phyloP scores from a whole-genome alignment of 768 basidiomycete genomes.

The Russula griseocarnosa region DNA sequence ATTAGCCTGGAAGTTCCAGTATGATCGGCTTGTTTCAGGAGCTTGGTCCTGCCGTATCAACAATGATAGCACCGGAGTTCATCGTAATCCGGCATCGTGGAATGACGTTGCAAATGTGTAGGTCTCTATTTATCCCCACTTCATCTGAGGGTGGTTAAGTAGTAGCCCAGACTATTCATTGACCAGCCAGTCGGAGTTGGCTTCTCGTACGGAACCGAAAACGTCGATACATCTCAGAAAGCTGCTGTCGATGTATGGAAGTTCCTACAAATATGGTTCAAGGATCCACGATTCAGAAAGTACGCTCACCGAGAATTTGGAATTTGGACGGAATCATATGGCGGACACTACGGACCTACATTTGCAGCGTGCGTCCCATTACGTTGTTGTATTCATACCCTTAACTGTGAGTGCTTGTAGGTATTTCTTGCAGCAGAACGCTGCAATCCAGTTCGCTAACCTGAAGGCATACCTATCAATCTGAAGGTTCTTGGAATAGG shows the following conservation, averaged over 20 bases:
- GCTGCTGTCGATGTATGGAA: conserved; percentile 58
- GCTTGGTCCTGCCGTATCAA: conserved; percentile 77
- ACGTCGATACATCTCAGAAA: conserved; percentile 48
- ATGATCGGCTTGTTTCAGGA: conserved; percentile 86
- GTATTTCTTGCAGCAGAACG: conserved; percentile 57
- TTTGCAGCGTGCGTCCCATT: conserved; percentile 34
- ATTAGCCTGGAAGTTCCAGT: conserved; percentile 40
- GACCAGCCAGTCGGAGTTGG: conserved; percentile 62
- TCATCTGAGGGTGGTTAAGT: neutral
- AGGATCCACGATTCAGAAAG: conserved; percentile 50
- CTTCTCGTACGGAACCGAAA: conserved; percentile 53
- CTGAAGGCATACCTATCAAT: conserved; percentile 46
- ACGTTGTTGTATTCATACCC: neutral
- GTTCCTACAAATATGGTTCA: conserved; percentile 62
- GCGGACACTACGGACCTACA: conserved; percentile 41
- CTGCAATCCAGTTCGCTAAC: conserved; percentile 47
- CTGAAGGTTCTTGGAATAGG: conserved; percentile 62
- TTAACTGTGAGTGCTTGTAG: conserved; percentile 20
- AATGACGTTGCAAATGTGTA: conserved; percentile 51
- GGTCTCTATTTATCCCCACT: neutral
- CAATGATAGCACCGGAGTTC: conserved; percentile 54
- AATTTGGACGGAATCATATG: conserved; percentile 59
- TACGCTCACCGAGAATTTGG: conserved; percentile 46
- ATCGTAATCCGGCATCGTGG: conserved; percentile 55
- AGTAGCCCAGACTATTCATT: conserved; percentile 44